Conservation (phyloP, 2,329 filamentous ascomycete genomes). For the Paecilomyces fulvus region DNA sequence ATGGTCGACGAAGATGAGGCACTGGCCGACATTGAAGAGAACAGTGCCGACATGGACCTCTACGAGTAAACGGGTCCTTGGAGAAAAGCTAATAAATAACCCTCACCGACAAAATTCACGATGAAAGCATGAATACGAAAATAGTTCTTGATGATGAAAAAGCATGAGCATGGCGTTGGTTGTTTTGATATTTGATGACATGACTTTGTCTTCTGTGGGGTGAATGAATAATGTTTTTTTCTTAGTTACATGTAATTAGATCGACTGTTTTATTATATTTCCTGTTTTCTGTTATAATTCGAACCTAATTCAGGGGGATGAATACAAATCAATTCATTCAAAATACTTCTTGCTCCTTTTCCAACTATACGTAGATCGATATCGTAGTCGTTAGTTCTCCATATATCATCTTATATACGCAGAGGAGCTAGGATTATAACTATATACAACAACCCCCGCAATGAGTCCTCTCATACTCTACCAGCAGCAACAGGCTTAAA, state of each 20-base stretch:
- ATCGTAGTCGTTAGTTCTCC: background rate
- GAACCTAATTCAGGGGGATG: background rate
- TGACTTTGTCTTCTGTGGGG: background rate
- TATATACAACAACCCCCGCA: too few species aligned
- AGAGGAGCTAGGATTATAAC: too few species aligned
- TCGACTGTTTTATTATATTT: background rate
- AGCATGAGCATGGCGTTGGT: background rate
- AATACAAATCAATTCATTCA: background rate
- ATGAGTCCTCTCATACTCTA: background rate
- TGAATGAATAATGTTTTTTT: background rate
- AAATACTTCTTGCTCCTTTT: background rate
- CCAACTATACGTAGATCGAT: background rate
- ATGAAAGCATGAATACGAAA: background rate
- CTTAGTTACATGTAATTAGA: background rate
- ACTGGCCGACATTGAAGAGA: slow-evolving; percentile 59
- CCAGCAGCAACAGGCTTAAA: background rate
- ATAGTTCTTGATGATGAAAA: background rate
- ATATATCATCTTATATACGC: too few species aligned
- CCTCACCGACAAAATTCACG: background rate
- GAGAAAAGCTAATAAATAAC: background rate
- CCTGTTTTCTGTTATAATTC: background rate
- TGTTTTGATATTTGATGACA: background rate
- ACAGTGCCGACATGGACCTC: slow-evolving; percentile 52
- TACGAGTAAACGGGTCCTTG: slow-evolving; percentile 46
- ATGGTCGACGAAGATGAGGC: slow-evolving; percentile 71